Evolutionary conservation across 495 filamentous ascomycete species (phyloP).

Genomic region (Xylaria longipes): DNA sequence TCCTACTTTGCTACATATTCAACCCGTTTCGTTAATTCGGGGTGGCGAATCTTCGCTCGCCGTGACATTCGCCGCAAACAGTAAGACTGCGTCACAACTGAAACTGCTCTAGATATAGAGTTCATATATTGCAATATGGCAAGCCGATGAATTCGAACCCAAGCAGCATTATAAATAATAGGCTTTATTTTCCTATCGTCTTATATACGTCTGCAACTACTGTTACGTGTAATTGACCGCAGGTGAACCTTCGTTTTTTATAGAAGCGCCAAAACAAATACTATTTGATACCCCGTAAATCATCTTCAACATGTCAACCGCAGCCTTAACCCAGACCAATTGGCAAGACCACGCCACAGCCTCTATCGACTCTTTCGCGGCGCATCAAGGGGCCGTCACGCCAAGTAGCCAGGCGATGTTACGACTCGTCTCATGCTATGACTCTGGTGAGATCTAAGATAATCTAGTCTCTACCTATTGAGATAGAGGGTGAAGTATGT

Average conservation of each 20-base stretch:
- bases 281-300: background rate
- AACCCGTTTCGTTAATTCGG: background rate
- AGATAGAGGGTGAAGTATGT: background rate
- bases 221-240: background rate
- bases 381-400: constrained; percentile 3
- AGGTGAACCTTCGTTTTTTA: background rate
- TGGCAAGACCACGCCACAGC: constrained; percentile 15
- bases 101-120: background rate
- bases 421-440: constrained; percentile 11
- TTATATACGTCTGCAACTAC: background rate
- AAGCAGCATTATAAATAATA: background rate
- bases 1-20: background rate
- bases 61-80: background rate
- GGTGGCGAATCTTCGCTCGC: background rate
- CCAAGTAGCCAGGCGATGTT: background rate
- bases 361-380: constrained; percentile 6
- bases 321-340: background rate
- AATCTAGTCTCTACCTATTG: background rate
- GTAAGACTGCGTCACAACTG: background rate
- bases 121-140: background rate
- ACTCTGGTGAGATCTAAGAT: constrained; percentile 4
- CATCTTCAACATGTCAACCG: constrained; percentile 14
- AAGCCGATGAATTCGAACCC: background rate
- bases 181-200: background rate
- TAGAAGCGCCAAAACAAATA: background rate